Base-by-base conservation (phyloP, 2,329 filamentous ascomycete genomes). In the Colletotrichum navitas region DNA sequence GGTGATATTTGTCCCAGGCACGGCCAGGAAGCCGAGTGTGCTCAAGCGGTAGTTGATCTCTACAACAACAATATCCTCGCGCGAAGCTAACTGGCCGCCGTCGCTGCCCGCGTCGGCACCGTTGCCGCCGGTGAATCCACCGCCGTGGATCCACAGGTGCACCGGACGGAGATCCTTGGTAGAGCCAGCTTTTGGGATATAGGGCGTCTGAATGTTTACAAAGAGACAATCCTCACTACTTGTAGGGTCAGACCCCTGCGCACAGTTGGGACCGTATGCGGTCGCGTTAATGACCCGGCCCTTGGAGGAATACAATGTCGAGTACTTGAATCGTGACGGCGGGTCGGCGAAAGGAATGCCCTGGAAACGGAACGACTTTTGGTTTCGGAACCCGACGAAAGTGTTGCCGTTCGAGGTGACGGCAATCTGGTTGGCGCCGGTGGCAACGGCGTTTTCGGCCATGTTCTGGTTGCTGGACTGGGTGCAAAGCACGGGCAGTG, bases 11-110 rank as follows among this genome's bases (percentile, higher is more conserved):
- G 24, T 59, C 75, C 77, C 60, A 76, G 78, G 62, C 2, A 74
- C 77, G 14, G 68, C 76, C 11, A 81, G 77, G 49, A 76, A 78
- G 11, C 78, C 78, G 54, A 78, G 76, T 71, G 78, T 76, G 68
- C 76, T 74, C 24, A 76, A 43, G 21, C 77, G 75, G 68, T 79
- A 77, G 72, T 79, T 79, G 70, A 78, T 77, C 8, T 71, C 54
- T 1, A 78, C 74, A 18, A 78, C 76, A 26, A 80, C 77, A 67
- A 66, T 26, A 21, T 54, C 52, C 41, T 59, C 11, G 41, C 63
- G 51, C 2, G 51, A 34, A 32, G 51, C 45, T 4, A 47, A n/a
- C 45, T 54, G 24, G 14, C 51, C 51, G 26, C 51, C 51, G 18
- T 54, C 51, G 51, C 24, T 29, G 12, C 24, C 29, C 26, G 51